Evolutionary conservation across 768 basidiomycete species (phyloP).

Genomic region (Scleroderma bovista): DNA sequence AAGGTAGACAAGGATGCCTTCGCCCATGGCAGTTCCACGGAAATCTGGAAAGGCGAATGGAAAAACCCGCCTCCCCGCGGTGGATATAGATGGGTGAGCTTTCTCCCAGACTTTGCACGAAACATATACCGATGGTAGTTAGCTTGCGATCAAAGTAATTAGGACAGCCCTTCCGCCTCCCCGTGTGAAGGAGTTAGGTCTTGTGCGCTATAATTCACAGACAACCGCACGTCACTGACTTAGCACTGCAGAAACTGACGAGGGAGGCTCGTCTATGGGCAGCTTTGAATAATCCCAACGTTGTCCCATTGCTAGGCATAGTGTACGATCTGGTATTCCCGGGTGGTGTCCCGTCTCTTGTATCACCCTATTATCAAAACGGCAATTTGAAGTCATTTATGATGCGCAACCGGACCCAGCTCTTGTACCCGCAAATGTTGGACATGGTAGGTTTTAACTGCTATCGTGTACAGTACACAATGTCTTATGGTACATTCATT

Average conservation of each 20-base stretch:
- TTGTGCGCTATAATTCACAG: slow-evolving; percentile 8
- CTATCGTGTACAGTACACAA: neutral
- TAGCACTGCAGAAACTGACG: slow-evolving; percentile 17
- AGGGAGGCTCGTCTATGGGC: slow-evolving; percentile 26
- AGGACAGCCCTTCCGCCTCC: slow-evolving; percentile 11
- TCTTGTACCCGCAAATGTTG: slow-evolving; percentile 12
- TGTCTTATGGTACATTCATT: neutral
- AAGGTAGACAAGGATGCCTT: neutral
- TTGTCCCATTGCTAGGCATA: slow-evolving; percentile 22
- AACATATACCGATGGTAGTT: neutral
- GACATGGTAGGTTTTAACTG: slow-evolving; percentile 13
- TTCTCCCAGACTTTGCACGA: too few relatives aligned
- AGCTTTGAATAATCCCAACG: slow-evolving; percentile 15
- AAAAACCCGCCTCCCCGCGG: neutral
- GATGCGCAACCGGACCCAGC: neutral
- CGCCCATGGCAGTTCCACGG: neutral
- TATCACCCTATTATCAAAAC: slow-evolving; percentile 23
- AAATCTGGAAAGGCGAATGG: slow-evolving; percentile 2
- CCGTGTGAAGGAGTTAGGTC: slow-evolving; percentile 15
- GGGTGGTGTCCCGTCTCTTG: slow-evolving; percentile 15
- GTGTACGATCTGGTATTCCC: slow-evolving; percentile 14
- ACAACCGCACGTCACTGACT: too few relatives aligned
- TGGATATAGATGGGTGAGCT: neutral
- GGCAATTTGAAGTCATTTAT: slow-evolving; percentile 17
- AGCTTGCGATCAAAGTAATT: slow-evolving; percentile 26